Conservation (phyloP, 2,329 filamentous ascomycete species). For the Ophioceras dolichostomum region DNA sequence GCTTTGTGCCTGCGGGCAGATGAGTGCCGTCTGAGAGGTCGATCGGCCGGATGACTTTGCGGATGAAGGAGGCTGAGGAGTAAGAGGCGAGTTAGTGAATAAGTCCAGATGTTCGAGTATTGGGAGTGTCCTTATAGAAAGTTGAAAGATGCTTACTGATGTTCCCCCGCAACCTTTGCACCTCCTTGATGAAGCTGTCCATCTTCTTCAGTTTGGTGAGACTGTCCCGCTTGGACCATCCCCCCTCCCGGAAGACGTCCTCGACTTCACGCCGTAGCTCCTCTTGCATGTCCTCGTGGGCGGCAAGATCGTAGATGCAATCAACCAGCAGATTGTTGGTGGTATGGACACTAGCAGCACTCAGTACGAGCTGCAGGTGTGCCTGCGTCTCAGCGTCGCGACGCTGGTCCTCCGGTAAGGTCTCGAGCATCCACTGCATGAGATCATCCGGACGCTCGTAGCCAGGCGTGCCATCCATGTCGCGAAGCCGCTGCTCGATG, state of each 20-base stretch:
- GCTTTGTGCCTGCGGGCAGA: slow-evolving; percentile 7
- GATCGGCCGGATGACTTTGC: slow-evolving; percentile 5
- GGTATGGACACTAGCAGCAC: slow-evolving; percentile 24
- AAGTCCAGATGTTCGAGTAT: too few species aligned
- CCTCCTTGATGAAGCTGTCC: slow-evolving; percentile 23
- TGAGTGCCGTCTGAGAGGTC: slow-evolving; percentile 11
- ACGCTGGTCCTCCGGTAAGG: slow-evolving; percentile 24
- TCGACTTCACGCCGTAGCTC: neutral
- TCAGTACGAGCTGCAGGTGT: slow-evolving; percentile 29
- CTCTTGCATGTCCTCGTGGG: neutral
- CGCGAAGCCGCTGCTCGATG: slow-evolving; percentile 30
- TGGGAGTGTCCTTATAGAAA: neutral
- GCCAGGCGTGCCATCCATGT: slow-evolving; percentile 21
- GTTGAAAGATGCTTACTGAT: too few species aligned
- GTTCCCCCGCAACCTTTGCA: slow-evolving; percentile 15
- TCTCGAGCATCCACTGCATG: slow-evolving; percentile 31
- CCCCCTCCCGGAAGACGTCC: neutral
- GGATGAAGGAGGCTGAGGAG: slow-evolving; percentile 6
- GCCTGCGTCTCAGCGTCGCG: slow-evolving; percentile 24
- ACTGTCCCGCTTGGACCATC: neutral
- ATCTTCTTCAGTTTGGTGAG: slow-evolving; percentile 14
- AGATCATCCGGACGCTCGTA: slow-evolving; percentile 27
- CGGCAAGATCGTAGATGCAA: neutral
- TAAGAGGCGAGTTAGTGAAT: neutral
- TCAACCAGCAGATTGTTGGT: neutral